Conservation (phyloP, 352 stramenopile species). For the Globisporangium parvum region DNA sequence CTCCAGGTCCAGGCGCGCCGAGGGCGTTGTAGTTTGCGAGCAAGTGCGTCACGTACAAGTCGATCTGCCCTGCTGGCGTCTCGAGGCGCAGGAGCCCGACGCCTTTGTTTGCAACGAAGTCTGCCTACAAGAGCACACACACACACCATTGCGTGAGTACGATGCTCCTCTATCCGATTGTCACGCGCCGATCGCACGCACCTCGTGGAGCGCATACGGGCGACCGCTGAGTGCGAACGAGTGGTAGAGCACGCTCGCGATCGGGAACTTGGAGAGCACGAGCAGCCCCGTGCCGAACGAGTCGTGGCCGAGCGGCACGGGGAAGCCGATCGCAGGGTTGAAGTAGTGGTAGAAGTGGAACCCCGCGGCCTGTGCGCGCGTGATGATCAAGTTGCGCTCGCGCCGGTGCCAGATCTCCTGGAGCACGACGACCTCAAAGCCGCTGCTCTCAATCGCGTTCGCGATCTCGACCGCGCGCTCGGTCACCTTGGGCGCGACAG, state of each 20-base stretch:
- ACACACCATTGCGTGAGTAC: neutral
- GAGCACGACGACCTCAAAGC: conserved; percentile 74
- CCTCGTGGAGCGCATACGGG: conserved; percentile 70
- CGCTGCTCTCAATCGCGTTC: conserved; percentile 47
- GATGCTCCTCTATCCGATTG: neutral
- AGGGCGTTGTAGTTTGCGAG: conserved; percentile 78
- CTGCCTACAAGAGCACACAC: conserved; percentile 16
- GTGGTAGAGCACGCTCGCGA: conserved; percentile 58
- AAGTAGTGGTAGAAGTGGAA: conserved; percentile 85
- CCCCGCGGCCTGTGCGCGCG: conserved; percentile 42
- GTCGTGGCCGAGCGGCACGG: conserved; percentile 58
- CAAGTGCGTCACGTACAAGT: conserved; percentile 76
- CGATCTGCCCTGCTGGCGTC: conserved; percentile 46
- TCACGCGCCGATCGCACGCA: too few relatives aligned
- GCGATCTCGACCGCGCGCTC: conserved; percentile 64
- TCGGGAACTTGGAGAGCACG: conserved; percentile 66
- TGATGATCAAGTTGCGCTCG: conserved; percentile 69
- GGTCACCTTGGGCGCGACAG: conserved; percentile 57
- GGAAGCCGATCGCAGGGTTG: conserved; percentile 70
- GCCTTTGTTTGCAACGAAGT: conserved; percentile 80
- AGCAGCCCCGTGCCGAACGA: conserved; percentile 74
- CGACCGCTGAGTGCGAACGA: conserved; percentile 72
- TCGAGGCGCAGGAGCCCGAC: conserved; percentile 61
- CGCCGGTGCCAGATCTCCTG: conserved; percentile 81
- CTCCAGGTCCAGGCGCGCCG: conserved; percentile 53